Percentiles rank a stretch among this genome's conserved stretches.
phyloP scores from a whole-genome alignment of 768 basidiomycete genomes.

The Lentinula guzmanii region DNA sequence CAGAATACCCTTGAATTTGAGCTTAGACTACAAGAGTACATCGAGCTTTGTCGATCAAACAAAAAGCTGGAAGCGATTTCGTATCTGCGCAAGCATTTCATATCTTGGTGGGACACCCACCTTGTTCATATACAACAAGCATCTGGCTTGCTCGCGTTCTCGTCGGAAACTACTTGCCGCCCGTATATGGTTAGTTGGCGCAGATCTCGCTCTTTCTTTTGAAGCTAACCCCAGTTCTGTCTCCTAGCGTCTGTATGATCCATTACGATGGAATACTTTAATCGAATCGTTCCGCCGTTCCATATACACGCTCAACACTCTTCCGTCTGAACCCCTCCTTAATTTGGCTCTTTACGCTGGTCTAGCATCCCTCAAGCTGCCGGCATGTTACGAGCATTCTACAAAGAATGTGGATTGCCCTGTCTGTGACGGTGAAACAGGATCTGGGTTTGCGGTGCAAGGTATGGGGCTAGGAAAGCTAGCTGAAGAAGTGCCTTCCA shows the following conservation, averaged over 20 bases:
- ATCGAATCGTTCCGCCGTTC: conserved; percentile 77
- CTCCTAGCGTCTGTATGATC: conserved; percentile 75
- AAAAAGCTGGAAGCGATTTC: conserved; percentile 73
- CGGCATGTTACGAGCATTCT: conserved; percentile 64
- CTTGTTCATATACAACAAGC: conserved; percentile 71
- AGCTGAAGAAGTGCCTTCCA: conserved; percentile 81
- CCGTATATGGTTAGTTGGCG: conserved; percentile 65
- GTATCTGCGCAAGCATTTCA: conserved; percentile 77
- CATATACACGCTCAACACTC: conserved; percentile 80
- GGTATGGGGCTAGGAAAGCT: conserved; percentile 63
- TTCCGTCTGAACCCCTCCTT: conserved; percentile 84
- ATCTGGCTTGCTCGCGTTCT: conserved; percentile 70
- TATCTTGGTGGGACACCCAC: conserved; percentile 80
- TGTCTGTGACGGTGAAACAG: conserved; percentile 66
- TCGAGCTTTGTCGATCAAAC: conserved; percentile 75
- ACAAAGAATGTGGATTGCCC: conserved; percentile 85
- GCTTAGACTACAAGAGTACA: conserved; percentile 91
- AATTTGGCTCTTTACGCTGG: conserved; percentile 89
- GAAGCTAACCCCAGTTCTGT: conserved; percentile 4
- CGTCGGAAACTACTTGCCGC: conserved; percentile 61
- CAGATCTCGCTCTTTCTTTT: neutral
- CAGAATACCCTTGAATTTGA: conserved; percentile 96
- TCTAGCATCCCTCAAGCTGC: conserved; percentile 83
- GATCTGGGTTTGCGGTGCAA: conserved; percentile 18
- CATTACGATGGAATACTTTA: conserved; percentile 68